Conservation (phyloP, 2,329 filamentous ascomycete species). For the Penicillium paneum region DNA sequence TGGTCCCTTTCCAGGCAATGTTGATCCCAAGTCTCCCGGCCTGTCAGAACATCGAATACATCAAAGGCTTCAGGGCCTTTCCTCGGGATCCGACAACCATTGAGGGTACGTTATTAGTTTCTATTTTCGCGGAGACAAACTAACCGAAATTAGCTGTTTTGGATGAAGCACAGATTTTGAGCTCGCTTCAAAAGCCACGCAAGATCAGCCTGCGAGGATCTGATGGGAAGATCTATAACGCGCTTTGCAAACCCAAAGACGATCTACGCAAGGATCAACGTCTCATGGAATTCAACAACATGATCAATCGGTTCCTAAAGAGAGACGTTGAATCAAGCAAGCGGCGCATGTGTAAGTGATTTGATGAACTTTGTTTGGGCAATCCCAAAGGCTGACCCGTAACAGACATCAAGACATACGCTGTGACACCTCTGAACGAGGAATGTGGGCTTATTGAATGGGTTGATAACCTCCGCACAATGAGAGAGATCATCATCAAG, state of each 20-base stretch:
- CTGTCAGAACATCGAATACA: constrained; percentile 64
- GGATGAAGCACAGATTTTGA: constrained; percentile 85
- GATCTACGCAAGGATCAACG: constrained; percentile 96
- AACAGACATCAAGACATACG: constrained; percentile 84
- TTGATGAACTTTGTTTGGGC: background rate
- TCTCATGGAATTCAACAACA: constrained; percentile 97
- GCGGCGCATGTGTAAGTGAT: constrained; percentile 65
- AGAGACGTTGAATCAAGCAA: constrained; percentile 86
- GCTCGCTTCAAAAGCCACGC: constrained; percentile 86
- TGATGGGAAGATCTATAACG: constrained; percentile 81
- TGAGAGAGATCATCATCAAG: constrained; percentile 82
- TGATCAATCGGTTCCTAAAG: constrained; percentile 94
- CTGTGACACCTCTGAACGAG: constrained; percentile 93
- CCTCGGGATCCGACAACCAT: constrained; percentile 83
- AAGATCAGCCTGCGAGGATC: constrained; percentile 85
- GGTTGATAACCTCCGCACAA: constrained; percentile 92
- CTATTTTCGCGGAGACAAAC: background rate
- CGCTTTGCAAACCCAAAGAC: constrained; percentile 97
- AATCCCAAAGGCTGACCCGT: constrained; percentile 10
- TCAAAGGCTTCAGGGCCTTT: constrained; percentile 77
- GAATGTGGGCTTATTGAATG: constrained; percentile 98
- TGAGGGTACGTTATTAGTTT: constrained; percentile 38
- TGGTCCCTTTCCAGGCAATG: constrained; percentile 83
- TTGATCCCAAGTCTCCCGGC: constrained; percentile 76
- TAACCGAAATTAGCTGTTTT: constrained; percentile 55